Percentiles rank a stretch among this genome's conserved stretches.
Evolutionary conservation across 1,284 basidiomycete genomes (phyloP).

Genomic region (Heterobasidion irregulare): DNA sequence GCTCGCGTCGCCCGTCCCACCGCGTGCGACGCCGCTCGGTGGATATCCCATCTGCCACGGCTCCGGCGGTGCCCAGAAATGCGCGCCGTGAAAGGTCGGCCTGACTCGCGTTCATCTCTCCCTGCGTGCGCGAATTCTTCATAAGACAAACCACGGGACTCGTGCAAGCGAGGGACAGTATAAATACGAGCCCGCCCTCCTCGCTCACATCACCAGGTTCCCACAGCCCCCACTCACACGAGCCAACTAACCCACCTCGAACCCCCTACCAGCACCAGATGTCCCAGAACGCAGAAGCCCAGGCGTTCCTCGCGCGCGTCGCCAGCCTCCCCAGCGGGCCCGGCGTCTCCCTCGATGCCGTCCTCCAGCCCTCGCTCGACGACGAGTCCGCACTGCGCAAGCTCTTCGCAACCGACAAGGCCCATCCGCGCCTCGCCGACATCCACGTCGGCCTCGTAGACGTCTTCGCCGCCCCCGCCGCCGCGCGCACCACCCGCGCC

Average conservation of each 20-base stretch:
- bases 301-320: constrained; percentile 26
- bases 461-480: constrained; percentile 32
- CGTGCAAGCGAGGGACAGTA: neutral
- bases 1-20: no score
- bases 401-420: constrained; percentile 37
- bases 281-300: constrained; percentile 16
- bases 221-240: no score
- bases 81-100: no score
- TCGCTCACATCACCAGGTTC: neutral
- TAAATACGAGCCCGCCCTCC: neutral
- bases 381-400: constrained; percentile 38
- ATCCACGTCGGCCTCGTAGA: constrained; percentile 41
- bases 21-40: no score
- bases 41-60: no score
- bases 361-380: constrained; percentile 35
- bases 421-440: constrained; percentile 27
- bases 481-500: constrained; percentile 29
- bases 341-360: constrained; percentile 27
- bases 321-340: constrained; percentile 18
- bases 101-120: no score
- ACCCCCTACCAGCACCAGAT: neutral
- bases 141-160: no score
- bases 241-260: no score
- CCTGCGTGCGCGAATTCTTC: no score
- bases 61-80: no score